phyloP scores from a whole-genome alignment of 495 filamentous ascomycete species.

The Aspergillus olivimuriae region DNA sequence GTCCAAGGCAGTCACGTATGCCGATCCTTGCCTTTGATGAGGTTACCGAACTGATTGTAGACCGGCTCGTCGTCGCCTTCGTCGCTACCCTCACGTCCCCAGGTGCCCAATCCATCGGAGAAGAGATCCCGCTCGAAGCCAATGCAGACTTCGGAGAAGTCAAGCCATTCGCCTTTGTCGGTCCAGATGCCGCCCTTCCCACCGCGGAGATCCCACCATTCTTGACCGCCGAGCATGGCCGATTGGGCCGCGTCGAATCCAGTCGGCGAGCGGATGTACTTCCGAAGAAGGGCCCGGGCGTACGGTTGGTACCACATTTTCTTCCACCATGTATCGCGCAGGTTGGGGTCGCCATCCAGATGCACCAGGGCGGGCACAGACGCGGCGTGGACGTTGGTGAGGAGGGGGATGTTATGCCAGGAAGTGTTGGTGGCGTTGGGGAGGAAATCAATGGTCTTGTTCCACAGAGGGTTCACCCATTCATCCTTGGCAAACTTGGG shows the following conservation, averaged over 20 bases:
- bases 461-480: slow-evolving; percentile 30
- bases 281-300: slow-evolving; percentile 44
- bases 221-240: slow-evolving; percentile 41
- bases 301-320: slow-evolving; percentile 54
- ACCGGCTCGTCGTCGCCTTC: slow-evolving; percentile 56
- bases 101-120: slow-evolving; percentile 33
- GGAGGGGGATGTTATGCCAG: slow-evolving; percentile 46
- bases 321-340: slow-evolving; percentile 44
- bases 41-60: slow-evolving; percentile 37
- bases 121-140: slow-evolving; percentile 46
- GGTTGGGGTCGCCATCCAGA: slow-evolving; percentile 38
- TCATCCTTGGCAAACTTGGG: slow-evolving; percentile 26
- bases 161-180: slow-evolving; percentile 46
- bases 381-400: slow-evolving; percentile 47
- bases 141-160: slow-evolving; percentile 48
- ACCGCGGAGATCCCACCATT: slow-evolving; percentile 49
- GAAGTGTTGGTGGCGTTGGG: slow-evolving; percentile 27
- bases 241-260: slow-evolving; percentile 38
- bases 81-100: slow-evolving; percentile 57
- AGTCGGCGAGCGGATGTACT: slow-evolving; percentile 40
- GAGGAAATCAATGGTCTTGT: slow-evolving; percentile 36
- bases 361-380: slow-evolving; percentile 46
- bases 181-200: slow-evolving; percentile 58
- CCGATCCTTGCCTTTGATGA: slow-evolving; percentile 39
- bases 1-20: no score